Conservation (phyloP, 352 stramenopile species). For the Pythium phragmitis region DNA sequence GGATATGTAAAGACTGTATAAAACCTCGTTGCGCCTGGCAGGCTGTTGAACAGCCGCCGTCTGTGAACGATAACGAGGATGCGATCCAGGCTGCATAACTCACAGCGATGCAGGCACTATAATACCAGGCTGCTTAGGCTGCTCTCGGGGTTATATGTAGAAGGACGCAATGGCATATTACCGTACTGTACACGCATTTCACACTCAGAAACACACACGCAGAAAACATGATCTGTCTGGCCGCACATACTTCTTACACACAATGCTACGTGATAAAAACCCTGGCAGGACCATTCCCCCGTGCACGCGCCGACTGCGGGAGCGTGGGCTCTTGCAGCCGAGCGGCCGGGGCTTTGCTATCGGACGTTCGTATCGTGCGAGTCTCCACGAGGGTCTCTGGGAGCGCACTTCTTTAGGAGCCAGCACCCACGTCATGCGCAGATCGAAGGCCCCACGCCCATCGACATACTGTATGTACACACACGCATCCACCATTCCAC, state of each 20-base stretch:
- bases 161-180: not conserved
- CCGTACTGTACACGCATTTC: not conserved
- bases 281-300: conserved; percentile 65
- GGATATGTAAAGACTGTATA: not conserved
- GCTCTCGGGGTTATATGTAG: no score
- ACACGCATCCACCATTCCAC: not conserved
- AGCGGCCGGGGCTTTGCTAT: conserved; percentile 34
- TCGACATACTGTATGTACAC: not conserved
- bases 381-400: conserved; percentile 34
- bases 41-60: no score
- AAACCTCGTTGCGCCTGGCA: conserved; percentile 1
- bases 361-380: conserved; percentile 78
- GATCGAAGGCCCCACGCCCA: conserved; percentile 21
- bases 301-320: not conserved
- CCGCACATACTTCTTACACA: conserved; percentile 86
- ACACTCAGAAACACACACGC: not conserved
- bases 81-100: no score
- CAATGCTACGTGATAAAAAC: conserved; percentile 90
- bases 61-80: no score
- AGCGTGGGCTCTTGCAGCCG: not conserved
- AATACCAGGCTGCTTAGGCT: no score
- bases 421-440: conserved; percentile 1
- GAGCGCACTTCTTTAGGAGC: conserved; percentile 31
- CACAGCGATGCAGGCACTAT: no score
- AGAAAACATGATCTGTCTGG: conserved; percentile 42